Conservation (phyloP, 768 basidiomycete genomes). For the Boletellus ananiceps region DNA sequence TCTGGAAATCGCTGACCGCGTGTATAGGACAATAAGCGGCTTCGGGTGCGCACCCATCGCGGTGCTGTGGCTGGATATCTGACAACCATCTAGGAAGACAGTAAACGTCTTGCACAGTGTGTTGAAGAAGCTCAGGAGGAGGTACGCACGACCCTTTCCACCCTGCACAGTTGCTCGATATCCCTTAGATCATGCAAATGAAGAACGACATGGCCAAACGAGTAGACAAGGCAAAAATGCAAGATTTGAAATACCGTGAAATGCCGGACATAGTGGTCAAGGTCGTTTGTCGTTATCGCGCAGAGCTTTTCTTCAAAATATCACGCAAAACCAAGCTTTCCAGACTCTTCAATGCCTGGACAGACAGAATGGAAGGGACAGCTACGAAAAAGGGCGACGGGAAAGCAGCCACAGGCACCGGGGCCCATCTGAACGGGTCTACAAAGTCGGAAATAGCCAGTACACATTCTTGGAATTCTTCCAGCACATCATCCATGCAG, state of each 20-base stretch:
- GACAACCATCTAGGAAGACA: slow-evolving; percentile 61
- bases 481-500: slow-evolving; percentile 50
- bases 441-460: slow-evolving; percentile 49
- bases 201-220: slow-evolving; percentile 79
- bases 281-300: slow-evolving; percentile 83
- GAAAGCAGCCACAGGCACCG: slow-evolving; percentile 23
- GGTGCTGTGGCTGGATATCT: slow-evolving; percentile 15
- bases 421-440: slow-evolving; percentile 42
- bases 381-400: slow-evolving; percentile 43
- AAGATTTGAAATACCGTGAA: slow-evolving; percentile 78
- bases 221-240: slow-evolving; percentile 70
- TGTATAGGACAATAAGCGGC: slow-evolving; percentile 78
- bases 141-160: slow-evolving; percentile 35
- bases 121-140: slow-evolving; percentile 88
- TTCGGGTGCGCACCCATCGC: slow-evolving; percentile 55
- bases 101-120: slow-evolving; percentile 70
- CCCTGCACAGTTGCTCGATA: slow-evolving; percentile 2
- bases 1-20: slow-evolving; percentile 16
- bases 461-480: slow-evolving; percentile 39
- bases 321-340: slow-evolving; percentile 85
- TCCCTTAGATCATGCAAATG: slow-evolving; percentile 67
- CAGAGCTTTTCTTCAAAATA: slow-evolving; percentile 90
- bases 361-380: slow-evolving; percentile 75
- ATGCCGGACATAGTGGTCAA: slow-evolving; percentile 89
- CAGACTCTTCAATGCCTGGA: slow-evolving; percentile 83